Percentiles rank a stretch among this genome's conserved stretches.
Evolutionary conservation across 2,329 filamentous ascomycete species (phyloP).

Genomic region (Arthroderma sp.): DNA sequence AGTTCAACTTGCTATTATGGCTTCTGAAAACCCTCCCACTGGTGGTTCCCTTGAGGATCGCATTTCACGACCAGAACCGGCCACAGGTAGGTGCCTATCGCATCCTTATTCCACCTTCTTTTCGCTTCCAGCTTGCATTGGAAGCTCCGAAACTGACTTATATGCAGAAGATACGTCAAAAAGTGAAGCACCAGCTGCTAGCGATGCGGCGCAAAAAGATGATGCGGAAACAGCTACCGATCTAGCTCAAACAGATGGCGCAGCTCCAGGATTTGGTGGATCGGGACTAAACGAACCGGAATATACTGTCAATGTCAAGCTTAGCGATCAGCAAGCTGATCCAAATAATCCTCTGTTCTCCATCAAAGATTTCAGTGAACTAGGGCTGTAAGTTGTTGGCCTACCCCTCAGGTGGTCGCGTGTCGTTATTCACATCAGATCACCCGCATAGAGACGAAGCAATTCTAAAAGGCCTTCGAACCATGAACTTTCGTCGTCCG

Average conservation of each 20-base stretch:
- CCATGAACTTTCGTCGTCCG: conserved; percentile 82
- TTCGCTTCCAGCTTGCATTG: background rate
- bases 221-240: no score
- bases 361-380: conserved; percentile 67
- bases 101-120: background rate
- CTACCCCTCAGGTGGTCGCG: conserved; percentile 2
- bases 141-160: background rate
- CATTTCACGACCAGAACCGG: conserved; percentile 30
- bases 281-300: conserved; percentile 54
- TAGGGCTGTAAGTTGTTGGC: conserved; percentile 57
- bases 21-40: conserved; percentile 22
- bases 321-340: conserved; percentile 78
- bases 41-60: conserved; percentile 35
- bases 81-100: background rate
- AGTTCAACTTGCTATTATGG: conserved; percentile 17
- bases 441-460: conserved; percentile 36
- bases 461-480: conserved; percentile 63
- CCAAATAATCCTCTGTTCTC: conserved; percentile 80
- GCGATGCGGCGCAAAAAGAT: no score
- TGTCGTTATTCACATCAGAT: background rate
- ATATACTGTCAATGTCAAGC: conserved; percentile 83
- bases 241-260: conserved; percentile 28
- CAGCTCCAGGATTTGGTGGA: conserved; percentile 26
- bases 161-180: background rate
- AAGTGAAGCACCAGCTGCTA: no score